Conservation (phyloP, 495 filamentous ascomycete species). For the Cercophora newfieldiana region DNA sequence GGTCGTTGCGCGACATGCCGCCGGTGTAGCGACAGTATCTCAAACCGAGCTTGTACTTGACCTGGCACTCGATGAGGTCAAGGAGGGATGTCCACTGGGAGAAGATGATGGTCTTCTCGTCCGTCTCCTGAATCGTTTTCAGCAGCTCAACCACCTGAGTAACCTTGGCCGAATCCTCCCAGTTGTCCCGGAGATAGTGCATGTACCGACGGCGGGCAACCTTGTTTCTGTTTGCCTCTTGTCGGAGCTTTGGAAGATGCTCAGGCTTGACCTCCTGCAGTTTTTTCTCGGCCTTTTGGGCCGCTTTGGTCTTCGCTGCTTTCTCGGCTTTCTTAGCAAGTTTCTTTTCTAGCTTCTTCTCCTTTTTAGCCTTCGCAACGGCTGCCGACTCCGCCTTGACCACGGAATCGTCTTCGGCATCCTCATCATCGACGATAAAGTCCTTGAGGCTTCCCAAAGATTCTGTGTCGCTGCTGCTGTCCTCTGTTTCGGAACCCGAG, state of each 20-base stretch:
- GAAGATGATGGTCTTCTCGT: conserved; percentile 89
- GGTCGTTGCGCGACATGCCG: conserved; percentile 67
- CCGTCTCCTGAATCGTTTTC: conserved; percentile 32
- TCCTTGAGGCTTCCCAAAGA: conserved; percentile 52
- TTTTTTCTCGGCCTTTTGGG: conserved; percentile 25
- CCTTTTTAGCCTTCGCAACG: conserved; percentile 14
- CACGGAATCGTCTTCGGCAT: conserved; percentile 37
- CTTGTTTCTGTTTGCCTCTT: conserved; percentile 60
- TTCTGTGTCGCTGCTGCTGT: conserved; percentile 43
- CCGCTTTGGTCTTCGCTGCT: conserved; percentile 15
- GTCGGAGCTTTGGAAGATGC: conserved; percentile 38
- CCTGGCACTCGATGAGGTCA: conserved; percentile 88
- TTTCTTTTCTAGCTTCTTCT: conserved; percentile 10
- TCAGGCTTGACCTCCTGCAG: conserved; percentile 27
- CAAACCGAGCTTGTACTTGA: conserved; percentile 58
- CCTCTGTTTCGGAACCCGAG: conserved; percentile 43
- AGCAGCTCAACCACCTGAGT: conserved; percentile 73
- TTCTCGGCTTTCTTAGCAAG: no score
- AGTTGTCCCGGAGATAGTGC: conserved; percentile 70
- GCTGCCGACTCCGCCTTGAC: conserved; percentile 21
- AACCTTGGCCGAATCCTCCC: conserved; percentile 76
- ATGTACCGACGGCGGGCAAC: conserved; percentile 60
- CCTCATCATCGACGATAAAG: conserved; percentile 59
- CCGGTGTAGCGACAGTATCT: conserved; percentile 82
- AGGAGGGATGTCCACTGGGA: conserved; percentile 89